Evolutionary conservation across 1,139 yeast genomes (phyloP), one percentile per base, ranked within the genome.

Genomic region (Sporopachydermia cereana): DNA sequence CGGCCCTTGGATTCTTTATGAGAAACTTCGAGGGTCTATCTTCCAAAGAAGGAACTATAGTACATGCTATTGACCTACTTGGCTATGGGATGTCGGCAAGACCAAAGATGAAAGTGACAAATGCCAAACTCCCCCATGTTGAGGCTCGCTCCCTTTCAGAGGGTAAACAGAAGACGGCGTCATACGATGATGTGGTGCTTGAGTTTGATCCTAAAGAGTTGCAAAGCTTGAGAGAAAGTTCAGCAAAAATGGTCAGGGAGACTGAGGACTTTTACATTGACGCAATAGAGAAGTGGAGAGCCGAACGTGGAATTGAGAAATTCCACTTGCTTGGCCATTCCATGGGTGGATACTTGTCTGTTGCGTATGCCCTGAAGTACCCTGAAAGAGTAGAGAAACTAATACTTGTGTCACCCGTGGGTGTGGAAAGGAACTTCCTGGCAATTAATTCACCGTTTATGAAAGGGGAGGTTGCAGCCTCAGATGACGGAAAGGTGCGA

Each of bases 321-420:
- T 79, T 91, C 54, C 77, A 84, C 24, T 61, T 91, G 22, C 72
- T 91, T 49, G 96, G 95, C 1, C 98, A 91, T 62, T 88, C 97
- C 0, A 77, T 88, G 55, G 98, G 98, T 18, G 97, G 96, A 0
- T 88, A 88, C 56, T 63, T 91, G 48, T 79, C 93, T 22, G 74
- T 83, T 50, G 78, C 84, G 9, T 91, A 91, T 60, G 79, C 91
- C 4, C 54, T 79, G 54, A 79, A 79, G 53, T 81, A 85, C 58
- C 93, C 95, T 0, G 67, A 72, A 1, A 67, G 71, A 2, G 71
- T 91, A n/a, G 66, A 74, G 23, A 76, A 77, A 50, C 66, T 91
- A 49, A 71, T 86, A 29, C 67, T 91, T 34, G 78, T 85, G 2
- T 84, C 95, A 1, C 98, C 98, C 0, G 94, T 89, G 0, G 97